Evolutionary conservation across 176 grass and related monocot genomes (phyloP).

Genomic region (Otatea glauca): DNA sequence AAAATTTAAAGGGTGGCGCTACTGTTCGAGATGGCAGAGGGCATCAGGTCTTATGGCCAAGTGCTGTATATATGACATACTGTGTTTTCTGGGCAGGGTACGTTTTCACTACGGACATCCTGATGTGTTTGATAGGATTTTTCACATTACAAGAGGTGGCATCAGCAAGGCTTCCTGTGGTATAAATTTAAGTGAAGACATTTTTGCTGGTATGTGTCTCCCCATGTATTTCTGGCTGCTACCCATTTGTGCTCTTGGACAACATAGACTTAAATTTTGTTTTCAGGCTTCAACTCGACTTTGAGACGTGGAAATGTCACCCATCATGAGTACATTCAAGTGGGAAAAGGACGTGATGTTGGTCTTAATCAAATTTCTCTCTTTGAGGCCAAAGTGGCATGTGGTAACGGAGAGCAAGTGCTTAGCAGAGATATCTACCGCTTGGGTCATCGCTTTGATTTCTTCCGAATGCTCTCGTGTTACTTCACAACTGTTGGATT

Average conservation of each 20-base stretch:
- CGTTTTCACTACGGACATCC: constrained; percentile 98
- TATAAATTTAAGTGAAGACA: constrained; percentile 85
- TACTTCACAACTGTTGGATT: constrained; percentile 93
- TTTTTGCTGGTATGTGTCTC: constrained; percentile 69
- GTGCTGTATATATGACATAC: constrained; percentile 30
- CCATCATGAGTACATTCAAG: constrained; percentile 93
- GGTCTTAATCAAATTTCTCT: constrained; percentile 89
- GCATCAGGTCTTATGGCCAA: not conserved
- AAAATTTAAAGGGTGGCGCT: not conserved
- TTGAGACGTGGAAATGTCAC: constrained; percentile 90
- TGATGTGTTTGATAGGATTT: constrained; percentile 97
- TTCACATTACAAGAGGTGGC: constrained; percentile 93
- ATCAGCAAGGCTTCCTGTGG: constrained; percentile 93
- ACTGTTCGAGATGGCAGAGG: not conserved
- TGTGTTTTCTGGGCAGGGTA: constrained; percentile 62
- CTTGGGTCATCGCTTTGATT: constrained; percentile 86
- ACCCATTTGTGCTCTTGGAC: constrained; percentile 20
- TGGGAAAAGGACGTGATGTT: constrained; percentile 90
- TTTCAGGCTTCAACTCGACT: constrained; percentile 88
- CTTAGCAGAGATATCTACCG: constrained; percentile 89
- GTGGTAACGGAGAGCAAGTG: constrained; percentile 86
- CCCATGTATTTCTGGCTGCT: constrained; percentile 41
- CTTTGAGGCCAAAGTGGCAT: constrained; percentile 97
- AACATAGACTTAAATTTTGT: not conserved
- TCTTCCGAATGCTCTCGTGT: constrained; percentile 88